Conservation (phyloP, 176 grass and related monocot genomes). For the sorghum (Sorghum bicolor) region DNA sequence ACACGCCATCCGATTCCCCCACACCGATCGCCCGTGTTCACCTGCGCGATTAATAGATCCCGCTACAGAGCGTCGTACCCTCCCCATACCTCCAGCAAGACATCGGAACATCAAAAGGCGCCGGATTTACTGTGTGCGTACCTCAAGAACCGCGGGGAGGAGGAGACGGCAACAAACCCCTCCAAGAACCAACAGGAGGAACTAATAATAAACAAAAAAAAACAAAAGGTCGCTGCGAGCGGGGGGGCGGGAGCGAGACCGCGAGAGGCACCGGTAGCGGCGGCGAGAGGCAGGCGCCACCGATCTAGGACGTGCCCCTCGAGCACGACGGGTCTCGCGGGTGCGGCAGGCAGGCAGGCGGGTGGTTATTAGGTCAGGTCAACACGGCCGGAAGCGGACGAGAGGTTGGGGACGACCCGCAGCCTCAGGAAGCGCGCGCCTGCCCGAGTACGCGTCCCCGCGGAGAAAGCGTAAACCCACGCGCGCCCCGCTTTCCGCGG, state of each 20-base stretch:
- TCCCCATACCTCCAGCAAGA: not conserved
- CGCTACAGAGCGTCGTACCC: not conserved
- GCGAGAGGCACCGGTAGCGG: conserved; percentile 12
- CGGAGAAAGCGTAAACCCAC: not conserved
- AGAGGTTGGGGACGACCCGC: conserved; percentile 18
- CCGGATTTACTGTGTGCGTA: not conserved
- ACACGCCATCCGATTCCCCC: not conserved
- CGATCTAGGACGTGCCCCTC: conserved; percentile 34
- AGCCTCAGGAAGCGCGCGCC: not conserved
- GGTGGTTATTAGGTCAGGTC: conserved; percentile 6
- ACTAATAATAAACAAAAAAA: not conserved
- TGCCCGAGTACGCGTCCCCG: not conserved
- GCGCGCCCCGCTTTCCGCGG: not conserved
- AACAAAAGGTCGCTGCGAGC: not conserved
- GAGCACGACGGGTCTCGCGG: not conserved
- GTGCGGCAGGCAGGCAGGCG: not conserved
- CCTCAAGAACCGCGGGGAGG: conserved; percentile 28
- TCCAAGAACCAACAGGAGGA: not conserved
- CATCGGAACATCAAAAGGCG: not conserved
- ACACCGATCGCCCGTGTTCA: not conserved
- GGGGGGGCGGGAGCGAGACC: not conserved
- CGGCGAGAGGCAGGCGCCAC: conserved; percentile 16
- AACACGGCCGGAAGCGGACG: conserved; percentile 21
- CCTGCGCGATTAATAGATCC: not conserved
- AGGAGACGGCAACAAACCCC: not conserved